Percentiles rank a stretch among this genome's conserved stretches.
These are phyloP conservation scores for Ruellia speciosa DNA, from an alignment of 305 asterid species.

Conservation along the genomic window DNA sequence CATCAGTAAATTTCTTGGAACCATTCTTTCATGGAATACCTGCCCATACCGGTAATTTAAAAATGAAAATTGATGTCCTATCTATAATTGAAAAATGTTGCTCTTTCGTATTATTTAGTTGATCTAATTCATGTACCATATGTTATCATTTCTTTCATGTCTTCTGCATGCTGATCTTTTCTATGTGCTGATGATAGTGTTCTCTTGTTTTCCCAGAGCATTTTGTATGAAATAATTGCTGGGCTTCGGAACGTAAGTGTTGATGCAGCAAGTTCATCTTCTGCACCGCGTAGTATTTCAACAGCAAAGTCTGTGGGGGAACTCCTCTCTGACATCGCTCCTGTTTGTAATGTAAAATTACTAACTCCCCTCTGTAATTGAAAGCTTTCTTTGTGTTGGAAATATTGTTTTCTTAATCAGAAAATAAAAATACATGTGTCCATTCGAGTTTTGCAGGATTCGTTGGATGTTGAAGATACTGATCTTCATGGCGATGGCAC, in stretches of 20 bases:
- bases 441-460: conserved; percentile 32
- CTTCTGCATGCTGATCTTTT: conserved; percentile 1
- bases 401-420: too few relatives aligned
- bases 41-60: neutral
- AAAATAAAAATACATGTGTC: neutral
- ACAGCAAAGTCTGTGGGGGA: conserved; percentile 59
- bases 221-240: conserved; percentile 73
- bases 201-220: conserved; percentile 35
- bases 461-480: conserved; percentile 41
- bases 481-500: conserved; percentile 34
- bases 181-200: conserved; percentile 23
- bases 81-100: too few relatives aligned
- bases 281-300: conserved; percentile 58
- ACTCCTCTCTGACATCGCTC: conserved; percentile 71
- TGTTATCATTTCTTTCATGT: neutral
- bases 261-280: conserved; percentile 74
- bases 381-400: conserved; percentile 2
- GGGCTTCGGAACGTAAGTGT: conserved; percentile 72
- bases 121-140: too few relatives aligned
- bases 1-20: conserved; percentile 5
- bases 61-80: neutral
- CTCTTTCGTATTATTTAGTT: too few relatives aligned
- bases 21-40: conserved; percentile 12
- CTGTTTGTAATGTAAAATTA: conserved; percentile 47
- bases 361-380: conserved; percentile 12